These are phyloP conservation scores for Claviceps monticola DNA, from an alignment of 2,329 filamentous ascomycete species.

Conservation along the genomic window DNA sequence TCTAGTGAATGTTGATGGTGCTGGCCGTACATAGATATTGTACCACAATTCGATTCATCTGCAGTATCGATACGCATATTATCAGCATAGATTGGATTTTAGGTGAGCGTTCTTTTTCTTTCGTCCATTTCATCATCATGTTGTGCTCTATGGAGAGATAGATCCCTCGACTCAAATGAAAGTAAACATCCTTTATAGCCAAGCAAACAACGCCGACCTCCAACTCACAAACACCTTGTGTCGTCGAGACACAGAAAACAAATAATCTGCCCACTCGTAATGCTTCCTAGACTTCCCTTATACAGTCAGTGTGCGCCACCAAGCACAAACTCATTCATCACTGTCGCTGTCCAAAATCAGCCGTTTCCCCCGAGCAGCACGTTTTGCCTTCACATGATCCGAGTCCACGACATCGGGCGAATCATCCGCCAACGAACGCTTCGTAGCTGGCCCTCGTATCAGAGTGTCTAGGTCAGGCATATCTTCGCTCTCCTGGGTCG, in stretches of 20 bases:
- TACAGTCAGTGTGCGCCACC: neutral
- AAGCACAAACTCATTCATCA: conserved; percentile 9
- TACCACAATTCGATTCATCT: too few relatives aligned
- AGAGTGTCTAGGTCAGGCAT: conserved; percentile 22
- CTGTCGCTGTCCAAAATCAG: conserved; percentile 19
- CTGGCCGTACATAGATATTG: too few relatives aligned
- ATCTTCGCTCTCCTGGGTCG: conserved; percentile 28
- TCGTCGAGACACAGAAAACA: neutral
- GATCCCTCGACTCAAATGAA: neutral
- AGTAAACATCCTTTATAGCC: neutral
- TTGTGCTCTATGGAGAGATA: too few relatives aligned
- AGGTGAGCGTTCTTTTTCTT: too few relatives aligned
- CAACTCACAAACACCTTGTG: neutral
- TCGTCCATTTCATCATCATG: too few relatives aligned
- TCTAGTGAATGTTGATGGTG: too few relatives aligned
- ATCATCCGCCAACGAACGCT: neutral
- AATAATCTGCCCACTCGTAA: neutral
- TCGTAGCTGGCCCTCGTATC: conserved; percentile 6
- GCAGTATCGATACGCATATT: too few relatives aligned
- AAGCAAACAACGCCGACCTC: neutral
- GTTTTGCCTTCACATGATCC: conserved; percentile 9
- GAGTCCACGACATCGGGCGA: neutral
- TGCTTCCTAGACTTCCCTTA: neutral
- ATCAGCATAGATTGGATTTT: too few relatives aligned
- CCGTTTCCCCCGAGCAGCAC: conserved; percentile 14